A percentile compares a stretch with the other conserved stretches of the same genome.
Conservation (phyloP, 2,329 filamentous ascomycete species). For the Blastomyces gilchristii region DNA sequence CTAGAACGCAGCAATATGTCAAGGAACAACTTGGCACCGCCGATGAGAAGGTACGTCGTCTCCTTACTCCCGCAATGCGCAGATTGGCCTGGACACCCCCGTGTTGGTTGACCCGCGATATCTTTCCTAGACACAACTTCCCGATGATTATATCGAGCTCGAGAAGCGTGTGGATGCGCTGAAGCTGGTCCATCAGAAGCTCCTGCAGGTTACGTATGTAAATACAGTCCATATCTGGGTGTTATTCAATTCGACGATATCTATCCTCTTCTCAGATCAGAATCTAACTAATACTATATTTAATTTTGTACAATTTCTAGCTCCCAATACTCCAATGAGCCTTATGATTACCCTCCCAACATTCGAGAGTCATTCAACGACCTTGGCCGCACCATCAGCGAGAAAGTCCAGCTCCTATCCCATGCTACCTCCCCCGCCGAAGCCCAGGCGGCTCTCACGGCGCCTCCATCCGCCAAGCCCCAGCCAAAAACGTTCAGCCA, state of each 20-base stretch:
- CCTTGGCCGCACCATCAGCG: conserved; percentile 85
- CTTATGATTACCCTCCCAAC: conserved; percentile 90
- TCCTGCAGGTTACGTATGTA: conserved; percentile 81
- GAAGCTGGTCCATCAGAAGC: conserved; percentile 93
- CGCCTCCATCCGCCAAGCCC: conserved; percentile 79
- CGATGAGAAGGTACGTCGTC: conserved; percentile 66
- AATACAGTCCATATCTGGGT: conserved; percentile 1
- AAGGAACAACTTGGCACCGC: conserved; percentile 94
- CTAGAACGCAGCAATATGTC: conserved; percentile 91
- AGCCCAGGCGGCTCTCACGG: conserved; percentile 86
- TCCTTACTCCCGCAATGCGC: background rate
- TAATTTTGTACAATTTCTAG: conserved; percentile 34
- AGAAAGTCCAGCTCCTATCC: conserved; percentile 87
- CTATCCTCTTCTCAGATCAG: background rate
- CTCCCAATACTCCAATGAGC: conserved; percentile 83
- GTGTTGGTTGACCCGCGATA: conserved; percentile 6
- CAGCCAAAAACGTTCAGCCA: conserved; percentile 98
- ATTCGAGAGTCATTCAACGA: conserved; percentile 97
- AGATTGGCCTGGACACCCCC: background rate
- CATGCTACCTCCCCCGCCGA: conserved; percentile 77
- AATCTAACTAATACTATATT: background rate
- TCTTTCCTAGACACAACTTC: conserved; percentile 71
- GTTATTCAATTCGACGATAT: background rate
- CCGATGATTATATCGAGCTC: conserved; percentile 93
- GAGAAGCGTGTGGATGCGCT: conserved; percentile 98